Conservation (phyloP, 495 filamentous ascomycete species). For the Xylaria castorea region DNA sequence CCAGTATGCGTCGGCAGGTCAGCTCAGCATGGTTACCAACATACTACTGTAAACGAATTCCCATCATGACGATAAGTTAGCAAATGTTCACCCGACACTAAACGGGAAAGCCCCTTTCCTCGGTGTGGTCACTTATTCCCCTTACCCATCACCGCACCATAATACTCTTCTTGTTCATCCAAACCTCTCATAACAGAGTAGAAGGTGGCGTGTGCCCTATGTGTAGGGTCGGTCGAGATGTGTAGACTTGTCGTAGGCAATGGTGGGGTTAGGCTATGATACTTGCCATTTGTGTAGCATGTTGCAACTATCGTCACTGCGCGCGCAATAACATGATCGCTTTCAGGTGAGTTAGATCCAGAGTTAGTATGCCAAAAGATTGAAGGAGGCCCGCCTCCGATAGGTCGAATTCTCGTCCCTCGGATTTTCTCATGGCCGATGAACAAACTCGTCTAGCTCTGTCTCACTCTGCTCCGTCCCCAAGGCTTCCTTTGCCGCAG, state of each 20-base stretch:
- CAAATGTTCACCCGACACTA: slow-evolving; percentile 2
- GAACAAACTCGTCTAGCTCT: slow-evolving; percentile 30
- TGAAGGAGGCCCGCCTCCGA: neutral
- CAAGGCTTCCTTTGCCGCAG: slow-evolving; percentile 38
- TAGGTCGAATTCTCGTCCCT: neutral
- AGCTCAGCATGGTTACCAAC: neutral
- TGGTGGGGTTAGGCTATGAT: neutral
- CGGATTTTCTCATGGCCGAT: neutral
- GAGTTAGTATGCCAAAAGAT: slow-evolving; percentile 9
- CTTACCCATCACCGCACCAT: neutral
- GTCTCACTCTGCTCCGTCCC: slow-evolving; percentile 39
- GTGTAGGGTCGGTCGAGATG: neutral
- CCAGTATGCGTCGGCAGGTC: neutral
- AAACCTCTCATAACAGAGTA: slow-evolving; percentile 4
- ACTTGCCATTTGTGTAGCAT: neutral
- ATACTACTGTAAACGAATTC: neutral
- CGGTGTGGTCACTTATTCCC: neutral
- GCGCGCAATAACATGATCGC: neutral
- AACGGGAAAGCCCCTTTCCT: neutral
- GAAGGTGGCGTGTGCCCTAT: neutral
- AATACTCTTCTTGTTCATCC: neutral
- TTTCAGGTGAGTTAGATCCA: neutral
- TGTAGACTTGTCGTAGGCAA: neutral
- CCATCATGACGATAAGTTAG: slow-evolving; percentile 2
- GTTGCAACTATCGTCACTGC: neutral